Conservation (phyloP, 352 stramenopile species). For the Globisporangium canariense region DNA sequence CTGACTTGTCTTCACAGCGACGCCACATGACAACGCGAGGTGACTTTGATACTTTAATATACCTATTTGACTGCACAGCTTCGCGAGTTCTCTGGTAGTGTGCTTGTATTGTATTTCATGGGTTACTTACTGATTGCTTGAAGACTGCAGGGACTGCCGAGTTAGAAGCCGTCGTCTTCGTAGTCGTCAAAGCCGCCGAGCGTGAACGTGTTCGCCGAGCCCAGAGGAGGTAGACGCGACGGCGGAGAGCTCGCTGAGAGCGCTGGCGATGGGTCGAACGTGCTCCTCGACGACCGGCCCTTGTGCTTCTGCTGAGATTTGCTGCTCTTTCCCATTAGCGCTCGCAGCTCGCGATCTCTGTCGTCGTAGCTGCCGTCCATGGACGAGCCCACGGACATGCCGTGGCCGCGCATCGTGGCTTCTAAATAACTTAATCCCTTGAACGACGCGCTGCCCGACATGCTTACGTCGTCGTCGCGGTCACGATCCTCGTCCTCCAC, state of each 20-base stretch:
- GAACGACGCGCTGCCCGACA: slow-evolving; percentile 51
- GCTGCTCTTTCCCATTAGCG: slow-evolving; percentile 15
- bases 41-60: slow-evolving; percentile 6
- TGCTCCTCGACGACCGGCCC: slow-evolving; percentile 32
- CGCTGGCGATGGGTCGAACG: slow-evolving; percentile 63
- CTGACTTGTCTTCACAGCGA: not conserved
- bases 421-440: slow-evolving; percentile 53
- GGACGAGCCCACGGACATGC: slow-evolving; percentile 57
- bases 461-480: slow-evolving; percentile 39
- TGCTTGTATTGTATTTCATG: slow-evolving; percentile 1
- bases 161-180: slow-evolving; percentile 42
- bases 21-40: not conserved
- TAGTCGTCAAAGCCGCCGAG: slow-evolving; percentile 63
- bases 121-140: not conserved
- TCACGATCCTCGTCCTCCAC: slow-evolving; percentile 36
- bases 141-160: not conserved
- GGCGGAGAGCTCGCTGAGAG: slow-evolving; percentile 67
- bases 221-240: slow-evolving; percentile 58
- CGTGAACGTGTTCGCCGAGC: slow-evolving; percentile 44
- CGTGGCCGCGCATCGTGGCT: slow-evolving; percentile 40
- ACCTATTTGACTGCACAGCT: not conserved
- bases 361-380: slow-evolving; percentile 43
- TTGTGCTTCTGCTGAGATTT: slow-evolving; percentile 5
- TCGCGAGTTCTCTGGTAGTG: not conserved
- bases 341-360: slow-evolving; percentile 14